Conservation (phyloP, 371 early-diverging fungal genomes). For the Actinomortierella ambigua region DNA sequence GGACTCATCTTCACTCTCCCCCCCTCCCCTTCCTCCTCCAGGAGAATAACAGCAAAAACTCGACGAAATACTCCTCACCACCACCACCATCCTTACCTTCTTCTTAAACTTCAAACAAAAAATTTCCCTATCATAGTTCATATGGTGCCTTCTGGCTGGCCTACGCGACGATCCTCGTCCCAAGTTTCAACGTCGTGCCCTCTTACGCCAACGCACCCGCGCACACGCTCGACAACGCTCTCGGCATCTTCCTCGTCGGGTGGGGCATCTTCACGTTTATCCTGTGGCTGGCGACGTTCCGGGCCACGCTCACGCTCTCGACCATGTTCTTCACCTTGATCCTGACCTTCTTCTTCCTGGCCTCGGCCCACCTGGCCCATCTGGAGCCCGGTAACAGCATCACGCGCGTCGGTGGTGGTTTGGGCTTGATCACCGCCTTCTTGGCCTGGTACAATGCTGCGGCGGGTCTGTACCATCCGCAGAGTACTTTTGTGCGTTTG, state of each 20-base stretch:
- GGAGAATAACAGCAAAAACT: too few relatives aligned
- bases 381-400: conserved; percentile 29
- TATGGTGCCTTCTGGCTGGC: conserved; percentile 84
- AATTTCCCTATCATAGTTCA: conserved; percentile 39
- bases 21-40: too few relatives aligned
- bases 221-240: conserved; percentile 54
- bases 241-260: conserved; percentile 70
- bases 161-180: conserved; percentile 66
- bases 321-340: conserved; percentile 67
- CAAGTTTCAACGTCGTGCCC: conserved; percentile 55
- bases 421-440: conserved; percentile 70
- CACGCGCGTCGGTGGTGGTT: conserved; percentile 59
- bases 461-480: conserved; percentile 60
- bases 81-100: too few relatives aligned
- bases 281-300: conserved; percentile 70
- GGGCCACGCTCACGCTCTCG: conserved; percentile 63
- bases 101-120: neutral
- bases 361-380: conserved; percentile 54
- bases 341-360: conserved; percentile 66
- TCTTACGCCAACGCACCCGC: conserved; percentile 50
- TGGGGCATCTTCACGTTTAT: conserved; percentile 75
- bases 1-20: too few relatives aligned
- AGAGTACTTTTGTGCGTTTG: conserved; percentile 61
- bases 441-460: conserved; percentile 79
- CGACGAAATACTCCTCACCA: too few relatives aligned